Evolutionary conservation across 228 moss, liverwort and hornwort genomes (phyloP), one percentile per base, ranked within the genome.

Genomic region (Sphagnum fallax): DNA sequence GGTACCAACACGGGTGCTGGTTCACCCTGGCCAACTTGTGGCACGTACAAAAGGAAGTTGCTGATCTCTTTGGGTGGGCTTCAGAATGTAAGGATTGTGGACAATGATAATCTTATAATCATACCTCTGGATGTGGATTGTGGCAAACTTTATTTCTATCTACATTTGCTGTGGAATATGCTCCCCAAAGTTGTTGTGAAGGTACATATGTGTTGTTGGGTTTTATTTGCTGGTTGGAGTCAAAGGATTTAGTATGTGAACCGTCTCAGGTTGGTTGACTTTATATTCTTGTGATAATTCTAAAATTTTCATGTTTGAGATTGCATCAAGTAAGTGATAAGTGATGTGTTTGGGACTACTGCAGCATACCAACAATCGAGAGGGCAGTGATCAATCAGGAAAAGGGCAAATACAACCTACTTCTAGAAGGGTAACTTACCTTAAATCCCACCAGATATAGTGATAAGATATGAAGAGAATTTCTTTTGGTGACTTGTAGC

Each of bases 361-460:
- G 97, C 16, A 93, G 97, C 69, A 98, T 98, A 69, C 87, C 97
- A 69, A 89, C 93, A 62, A 91, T 98, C 70, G 97, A 93, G 75
- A 83, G 97, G 52, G 97, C 97, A 64, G 97, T 98, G 15, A 98
- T 98, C 49, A 98, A 91, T 71, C 87, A 87, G 74, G 89, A 87
- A 11, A 91, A 91, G 73, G 97, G 91, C 50, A 90, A 84, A 70
- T 93, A 91, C 49, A 87, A 89, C 74, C 90, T 98, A 65, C 87
- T 98, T 47, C 91, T 98, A 53, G 97, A 98, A 83, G 97, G 97
- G 96, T 92, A 82, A 66, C 81, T 62, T 16, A 16, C 16, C 16
- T 49, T 10, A 60, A 60, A 60, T 10, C 58, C 16, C 16, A 16
- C 16, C 16, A 16, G 16, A 16, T 16, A 0, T 16, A 16, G 16